Percentiles rank a stretch among this genome's conserved stretches.
Conservation (phyloP, 208 protist species). For the Acanthamoeba triangularis region DNA sequence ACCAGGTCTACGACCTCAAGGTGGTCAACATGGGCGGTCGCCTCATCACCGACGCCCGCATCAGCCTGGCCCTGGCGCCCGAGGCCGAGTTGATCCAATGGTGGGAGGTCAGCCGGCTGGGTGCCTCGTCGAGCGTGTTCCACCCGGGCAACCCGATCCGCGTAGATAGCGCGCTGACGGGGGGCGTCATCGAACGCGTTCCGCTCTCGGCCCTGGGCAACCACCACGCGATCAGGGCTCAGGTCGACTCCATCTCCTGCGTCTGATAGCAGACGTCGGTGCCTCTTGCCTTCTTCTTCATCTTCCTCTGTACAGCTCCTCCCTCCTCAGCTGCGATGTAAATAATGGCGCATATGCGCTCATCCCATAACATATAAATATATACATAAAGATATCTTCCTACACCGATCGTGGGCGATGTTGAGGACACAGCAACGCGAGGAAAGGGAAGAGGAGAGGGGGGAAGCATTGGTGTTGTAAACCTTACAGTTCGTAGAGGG, state of each 20-base stretch:
- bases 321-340: background rate
- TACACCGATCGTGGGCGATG: no score
- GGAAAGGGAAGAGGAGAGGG: no score
- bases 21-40: conserved; percentile 7
- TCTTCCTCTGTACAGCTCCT: background rate
- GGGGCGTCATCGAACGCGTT: conserved; percentile 4
- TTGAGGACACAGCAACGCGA: no score
- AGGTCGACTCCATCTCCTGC: conserved; percentile 27
- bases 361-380: no score
- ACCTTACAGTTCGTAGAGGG: conserved; percentile 14
- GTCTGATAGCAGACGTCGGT: background rate
- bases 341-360: no score
- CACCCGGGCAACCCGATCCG: background rate
- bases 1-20: background rate
- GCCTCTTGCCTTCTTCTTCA: background rate
- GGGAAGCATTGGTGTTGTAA: background rate
- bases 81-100: background rate
- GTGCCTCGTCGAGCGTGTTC: background rate
- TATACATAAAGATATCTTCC: no score
- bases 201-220: background rate
- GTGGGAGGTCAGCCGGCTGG: background rate
- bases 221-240: background rate
- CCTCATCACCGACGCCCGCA: background rate
- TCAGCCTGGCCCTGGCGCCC: background rate
- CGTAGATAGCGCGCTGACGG: background rate